These are phyloP conservation scores for Candida anutae DNA, from an alignment of 1,139 yeast species.

Conservation along the genomic window DNA sequence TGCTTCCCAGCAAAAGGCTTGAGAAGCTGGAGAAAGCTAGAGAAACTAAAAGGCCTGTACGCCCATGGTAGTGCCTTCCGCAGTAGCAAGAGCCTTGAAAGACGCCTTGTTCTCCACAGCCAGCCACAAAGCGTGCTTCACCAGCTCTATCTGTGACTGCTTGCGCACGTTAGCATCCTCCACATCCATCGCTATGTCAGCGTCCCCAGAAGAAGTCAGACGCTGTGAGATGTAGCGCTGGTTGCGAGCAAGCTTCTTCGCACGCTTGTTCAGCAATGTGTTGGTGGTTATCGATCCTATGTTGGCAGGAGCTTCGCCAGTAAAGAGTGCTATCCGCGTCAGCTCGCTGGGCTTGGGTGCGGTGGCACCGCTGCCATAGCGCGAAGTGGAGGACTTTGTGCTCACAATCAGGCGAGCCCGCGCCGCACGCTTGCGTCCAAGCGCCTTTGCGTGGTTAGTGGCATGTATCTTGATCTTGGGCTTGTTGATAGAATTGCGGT, in stretches of 20 bases:
- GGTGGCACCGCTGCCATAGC: slow-evolving; percentile 25
- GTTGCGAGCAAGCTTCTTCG: slow-evolving; percentile 76
- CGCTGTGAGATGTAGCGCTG: slow-evolving; percentile 59
- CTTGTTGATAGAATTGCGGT: slow-evolving; percentile 71
- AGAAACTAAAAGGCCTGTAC: too few species aligned
- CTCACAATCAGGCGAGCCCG: slow-evolving; percentile 37
- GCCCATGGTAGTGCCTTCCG: slow-evolving; percentile 82
- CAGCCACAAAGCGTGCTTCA: slow-evolving; percentile 63
- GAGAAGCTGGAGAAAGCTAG: too few species aligned
- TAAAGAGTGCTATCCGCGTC: slow-evolving; percentile 57
- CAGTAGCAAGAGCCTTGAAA: slow-evolving; percentile 37
- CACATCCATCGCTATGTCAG: slow-evolving; percentile 44
- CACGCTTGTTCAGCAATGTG: slow-evolving; percentile 71
- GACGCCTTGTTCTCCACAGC: slow-evolving; percentile 50
- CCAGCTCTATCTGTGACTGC: slow-evolving; percentile 35
- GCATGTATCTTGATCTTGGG: slow-evolving; percentile 59
- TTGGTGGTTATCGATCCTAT: slow-evolving; percentile 46
- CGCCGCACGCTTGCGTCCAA: slow-evolving; percentile 51
- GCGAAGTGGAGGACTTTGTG: slow-evolving; percentile 36
- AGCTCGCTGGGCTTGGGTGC: slow-evolving; percentile 45
- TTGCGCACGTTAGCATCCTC: slow-evolving; percentile 12
- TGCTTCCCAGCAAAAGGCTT: too few species aligned
- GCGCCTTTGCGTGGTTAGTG: slow-evolving; percentile 45
- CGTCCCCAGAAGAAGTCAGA: slow-evolving; percentile 33
- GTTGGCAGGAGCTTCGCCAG: slow-evolving; percentile 27